phyloP scores from a whole-genome alignment of 306 rosid genomes.

The Lablab purpureus region DNA sequence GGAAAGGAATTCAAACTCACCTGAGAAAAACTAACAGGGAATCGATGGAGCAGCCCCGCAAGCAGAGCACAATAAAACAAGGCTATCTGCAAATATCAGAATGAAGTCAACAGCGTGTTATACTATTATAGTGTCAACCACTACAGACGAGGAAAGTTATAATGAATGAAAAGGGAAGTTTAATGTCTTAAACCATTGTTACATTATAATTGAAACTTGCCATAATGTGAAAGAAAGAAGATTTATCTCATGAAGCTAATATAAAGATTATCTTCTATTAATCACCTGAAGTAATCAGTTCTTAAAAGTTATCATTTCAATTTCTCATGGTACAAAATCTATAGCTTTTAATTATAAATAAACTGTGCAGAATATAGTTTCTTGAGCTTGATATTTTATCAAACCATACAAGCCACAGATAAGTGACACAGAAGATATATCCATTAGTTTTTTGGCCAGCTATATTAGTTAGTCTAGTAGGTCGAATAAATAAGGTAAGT shows the following conservation, averaged over 20 bases:
- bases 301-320: slow-evolving; percentile 29
- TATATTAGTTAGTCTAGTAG: neutral
- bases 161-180: slow-evolving; percentile 33
- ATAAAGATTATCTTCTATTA: slow-evolving; percentile 18
- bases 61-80: slow-evolving; percentile 88
- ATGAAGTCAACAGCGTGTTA: slow-evolving; percentile 44
- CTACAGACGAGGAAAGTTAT: neutral
- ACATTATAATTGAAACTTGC: neutral
- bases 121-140: slow-evolving; percentile 6
- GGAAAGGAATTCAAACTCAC: slow-evolving; percentile 50
- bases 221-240: slow-evolving; percentile 24
- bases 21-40: slow-evolving; percentile 91
- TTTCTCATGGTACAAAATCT: slow-evolving; percentile 15
- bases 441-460: neutral
- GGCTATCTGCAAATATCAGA: slow-evolving; percentile 71
- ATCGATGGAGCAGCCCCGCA: slow-evolving; percentile 87
- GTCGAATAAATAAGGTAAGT: neutral
- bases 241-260: slow-evolving; percentile 29
- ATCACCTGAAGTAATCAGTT: slow-evolving; percentile 8
- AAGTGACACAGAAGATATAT: neutral
- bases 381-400: neutral
- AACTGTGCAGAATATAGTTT: slow-evolving; percentile 9
- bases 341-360: neutral
- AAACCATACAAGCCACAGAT: neutral
- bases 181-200: slow-evolving; percentile 19